These are phyloP conservation scores for Monosporascus sp. DNA, from an alignment of 2,329 filamentous ascomycete species.

Conservation along the genomic window DNA sequence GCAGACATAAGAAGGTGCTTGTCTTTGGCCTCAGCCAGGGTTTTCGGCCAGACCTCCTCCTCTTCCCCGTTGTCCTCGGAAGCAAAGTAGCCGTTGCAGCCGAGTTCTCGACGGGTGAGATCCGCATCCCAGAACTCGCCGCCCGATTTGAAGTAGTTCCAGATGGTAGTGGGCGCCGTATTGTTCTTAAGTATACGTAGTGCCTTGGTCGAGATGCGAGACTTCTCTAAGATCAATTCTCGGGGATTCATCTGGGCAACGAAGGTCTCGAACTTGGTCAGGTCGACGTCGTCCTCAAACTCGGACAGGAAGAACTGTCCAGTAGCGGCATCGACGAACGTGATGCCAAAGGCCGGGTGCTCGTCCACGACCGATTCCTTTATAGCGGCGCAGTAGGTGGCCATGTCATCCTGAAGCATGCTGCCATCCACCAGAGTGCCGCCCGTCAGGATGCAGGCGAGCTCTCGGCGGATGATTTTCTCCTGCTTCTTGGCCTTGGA, in stretches of 20 bases:
- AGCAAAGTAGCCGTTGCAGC: slow-evolving; percentile 73
- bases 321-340: slow-evolving; percentile 92
- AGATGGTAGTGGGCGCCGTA: slow-evolving; percentile 84
- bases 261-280: slow-evolving; percentile 96
- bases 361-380: slow-evolving; percentile 74
- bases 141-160: slow-evolving; percentile 84
- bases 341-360: slow-evolving; percentile 79
- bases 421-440: slow-evolving; percentile 91
- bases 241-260: slow-evolving; percentile 87
- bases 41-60: slow-evolving; percentile 68
- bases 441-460: slow-evolving; percentile 84
- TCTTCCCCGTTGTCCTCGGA: slow-evolving; percentile 44
- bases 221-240: slow-evolving; percentile 86
- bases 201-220: slow-evolving; percentile 77
- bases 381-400: slow-evolving; percentile 91
- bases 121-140: slow-evolving; percentile 91
- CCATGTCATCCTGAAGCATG: slow-evolving; percentile 98
- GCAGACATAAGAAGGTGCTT: slow-evolving; percentile 87
- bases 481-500: slow-evolving; percentile 67
- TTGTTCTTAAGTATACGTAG: slow-evolving; percentile 94
- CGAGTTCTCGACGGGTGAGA: slow-evolving; percentile 73
- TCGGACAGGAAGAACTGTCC: slow-evolving; percentile 92
- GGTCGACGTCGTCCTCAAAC: slow-evolving; percentile 84
- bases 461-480: slow-evolving; percentile 87
- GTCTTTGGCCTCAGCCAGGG: slow-evolving; percentile 63